A percentile compares a stretch with the other conserved stretches of the same genome.
phyloP scores from a whole-genome alignment of 2,329 filamentous ascomycete species.

The Fusarium pseudograminearum region DNA sequence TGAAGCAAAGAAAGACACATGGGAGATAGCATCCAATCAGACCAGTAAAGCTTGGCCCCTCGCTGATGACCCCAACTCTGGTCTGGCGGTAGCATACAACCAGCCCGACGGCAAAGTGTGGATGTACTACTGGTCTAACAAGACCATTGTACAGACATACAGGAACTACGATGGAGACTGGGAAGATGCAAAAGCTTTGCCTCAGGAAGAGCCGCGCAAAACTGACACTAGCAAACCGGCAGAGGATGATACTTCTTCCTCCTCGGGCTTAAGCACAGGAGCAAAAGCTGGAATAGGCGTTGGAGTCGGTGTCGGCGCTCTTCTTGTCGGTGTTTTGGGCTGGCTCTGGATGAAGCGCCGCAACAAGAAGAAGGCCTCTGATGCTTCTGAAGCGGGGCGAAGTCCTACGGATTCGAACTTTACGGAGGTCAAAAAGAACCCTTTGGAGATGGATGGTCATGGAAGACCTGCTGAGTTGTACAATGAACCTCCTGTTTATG shows the following conservation, averaged over 20 bases:
- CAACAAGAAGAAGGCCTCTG: background rate
- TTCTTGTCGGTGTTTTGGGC: background rate
- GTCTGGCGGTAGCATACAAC: conserved; percentile 5
- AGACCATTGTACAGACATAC: conserved; percentile 9
- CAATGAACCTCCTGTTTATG: background rate
- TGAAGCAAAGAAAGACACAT: background rate
- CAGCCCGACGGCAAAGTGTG: conserved; percentile 3
- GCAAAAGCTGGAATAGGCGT: conserved; percentile 3
- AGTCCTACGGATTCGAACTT: background rate
- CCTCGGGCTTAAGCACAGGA: background rate
- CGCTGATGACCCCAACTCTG: background rate
- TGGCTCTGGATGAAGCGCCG: conserved; percentile 7
- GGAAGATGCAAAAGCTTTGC: background rate
- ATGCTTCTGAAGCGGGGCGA: background rate
- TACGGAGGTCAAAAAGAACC: background rate
- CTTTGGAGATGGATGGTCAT: background rate
- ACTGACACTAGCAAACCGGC: background rate
- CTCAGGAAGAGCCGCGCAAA: background rate
- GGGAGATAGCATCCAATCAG: conserved; percentile 9
- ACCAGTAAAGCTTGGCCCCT: background rate
- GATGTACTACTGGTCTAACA: conserved; percentile 19
- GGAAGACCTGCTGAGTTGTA: background rate
- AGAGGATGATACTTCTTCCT: background rate
- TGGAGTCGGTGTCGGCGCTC: background rate
- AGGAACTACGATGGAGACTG: conserved; percentile 1